Conservation (phyloP, 2,329 filamentous ascomycete species). For the Neocucurbitaria cava region DNA sequence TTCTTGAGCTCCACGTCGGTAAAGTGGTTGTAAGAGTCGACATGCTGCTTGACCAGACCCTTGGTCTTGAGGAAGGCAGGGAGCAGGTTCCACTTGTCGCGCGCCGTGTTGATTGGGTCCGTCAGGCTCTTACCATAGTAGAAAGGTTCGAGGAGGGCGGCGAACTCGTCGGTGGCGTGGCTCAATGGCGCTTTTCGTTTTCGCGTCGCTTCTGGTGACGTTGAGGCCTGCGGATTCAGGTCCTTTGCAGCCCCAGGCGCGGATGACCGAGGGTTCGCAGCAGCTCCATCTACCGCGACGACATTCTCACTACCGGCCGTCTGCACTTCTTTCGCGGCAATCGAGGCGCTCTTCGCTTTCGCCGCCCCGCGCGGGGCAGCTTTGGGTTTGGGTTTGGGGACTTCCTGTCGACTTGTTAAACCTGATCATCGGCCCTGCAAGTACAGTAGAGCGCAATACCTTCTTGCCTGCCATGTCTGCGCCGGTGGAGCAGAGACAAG, state of each 20-base stretch:
- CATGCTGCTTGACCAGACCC: conserved; percentile 94
- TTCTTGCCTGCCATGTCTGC: conserved; percentile 43
- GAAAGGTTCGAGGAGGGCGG: conserved; percentile 71
- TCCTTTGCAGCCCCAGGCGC: conserved; percentile 20
- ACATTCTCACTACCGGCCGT: conserved; percentile 15
- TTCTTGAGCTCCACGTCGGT: conserved; percentile 96
- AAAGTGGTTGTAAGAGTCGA: conserved; percentile 99
- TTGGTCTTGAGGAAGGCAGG: conserved; percentile 99
- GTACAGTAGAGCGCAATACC: conserved; percentile 14
- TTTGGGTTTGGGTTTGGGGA: conserved; percentile 33
- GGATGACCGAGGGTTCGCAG: conserved; percentile 2
- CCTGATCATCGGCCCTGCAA: not conserved
- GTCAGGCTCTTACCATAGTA: conserved; percentile 73
- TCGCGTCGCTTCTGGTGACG: conserved; percentile 32
- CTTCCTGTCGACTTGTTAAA: conserved; percentile 32
- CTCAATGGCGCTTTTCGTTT: conserved; percentile 37
- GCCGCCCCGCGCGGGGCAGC: conserved; percentile 42
- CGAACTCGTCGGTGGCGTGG: conserved; percentile 59
- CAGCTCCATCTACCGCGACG: conserved; percentile 16
- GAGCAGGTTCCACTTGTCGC: conserved; percentile 96
- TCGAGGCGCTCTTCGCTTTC: conserved; percentile 26
- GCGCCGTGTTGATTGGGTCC: conserved; percentile 72
- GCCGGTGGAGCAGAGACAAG: conserved; percentile 11
- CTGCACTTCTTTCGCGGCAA: conserved; percentile 15
- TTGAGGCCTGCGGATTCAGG: conserved; percentile 25